Evolutionary conservation across 495 filamentous ascomycete species (phyloP), one percentile per base, ranked within the genome.

Genomic region (Penicillium maclennaniae): DNA sequence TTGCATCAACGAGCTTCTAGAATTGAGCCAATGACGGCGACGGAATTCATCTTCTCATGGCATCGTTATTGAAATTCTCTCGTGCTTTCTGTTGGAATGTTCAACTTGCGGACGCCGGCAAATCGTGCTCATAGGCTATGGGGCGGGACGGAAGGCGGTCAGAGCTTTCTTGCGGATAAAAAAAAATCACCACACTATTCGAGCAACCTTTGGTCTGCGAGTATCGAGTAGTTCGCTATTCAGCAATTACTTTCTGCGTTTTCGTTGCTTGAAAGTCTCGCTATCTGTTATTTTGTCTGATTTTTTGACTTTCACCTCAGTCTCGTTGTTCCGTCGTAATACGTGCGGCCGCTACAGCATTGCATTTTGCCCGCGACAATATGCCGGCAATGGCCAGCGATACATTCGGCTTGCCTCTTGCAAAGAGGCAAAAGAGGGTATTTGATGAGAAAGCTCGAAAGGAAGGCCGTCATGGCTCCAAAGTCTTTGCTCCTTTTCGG

Each of bases 401-500:
- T 53, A 77, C 73, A 48, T 79, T 69, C 48, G 79, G 83, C 46
- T 67, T 73, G 45, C 80, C 80, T 53, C 69, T 80, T 49, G 76
- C 74, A 41, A 92, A 92, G 70, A 81, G 87, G 40, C 86, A 86
- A 67, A 90, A 84, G 71, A 66, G 79, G 53, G 45, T 53, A 49
- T 27, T 59, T 37, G 60, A 74, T 40, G 57, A 66, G 10, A 23
- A 53, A 34, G 48, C 69, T 20, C 60, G 65, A 9, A 59, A 61
- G 31, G 59, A 63, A 53, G 12, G 49, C 0, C 58, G 43, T 1
- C 51, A 39, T 16, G 77, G 80, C 43, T 91, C 92, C 8, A 80
- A 82, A 58, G 88, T 97, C 55, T 95, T 97, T 72, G 87, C 91
- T 40, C 93, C 93, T 7, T 97, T 90, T 68, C 75, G 92, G 63